Evolutionary conservation across 148 eudicot genomes (phyloP).

Genomic region (Selenicereus undatus): DNA sequence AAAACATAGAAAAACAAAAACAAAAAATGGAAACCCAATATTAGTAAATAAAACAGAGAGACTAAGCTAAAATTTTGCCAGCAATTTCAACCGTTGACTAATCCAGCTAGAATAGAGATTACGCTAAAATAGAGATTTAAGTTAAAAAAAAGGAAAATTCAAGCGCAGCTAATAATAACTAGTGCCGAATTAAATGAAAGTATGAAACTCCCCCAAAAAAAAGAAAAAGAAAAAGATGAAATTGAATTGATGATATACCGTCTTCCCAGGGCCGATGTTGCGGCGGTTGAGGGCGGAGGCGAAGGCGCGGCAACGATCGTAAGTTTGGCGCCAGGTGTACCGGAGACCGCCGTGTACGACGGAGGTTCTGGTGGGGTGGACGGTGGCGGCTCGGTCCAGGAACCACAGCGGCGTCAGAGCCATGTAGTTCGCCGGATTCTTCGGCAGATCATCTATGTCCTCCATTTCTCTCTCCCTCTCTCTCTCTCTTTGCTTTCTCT

Average conservation of each 20-base stretch:
- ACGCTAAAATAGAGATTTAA: too few relatives aligned
- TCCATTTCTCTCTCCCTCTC: constrained; percentile 17
- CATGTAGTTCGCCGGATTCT: constrained; percentile 75
- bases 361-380: constrained; percentile 59
- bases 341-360: constrained; percentile 51
- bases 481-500: background rate
- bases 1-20: too few relatives aligned
- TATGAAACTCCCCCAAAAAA: background rate
- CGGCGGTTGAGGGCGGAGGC: constrained; percentile 69
- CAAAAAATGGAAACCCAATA: too few relatives aligned
- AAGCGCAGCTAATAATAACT: background rate
- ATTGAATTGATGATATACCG: constrained; percentile 37
- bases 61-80: background rate
- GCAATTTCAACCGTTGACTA: background rate
- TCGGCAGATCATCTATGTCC: constrained; percentile 83
- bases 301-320: constrained; percentile 75
- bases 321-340: constrained; percentile 85
- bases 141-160: background rate
- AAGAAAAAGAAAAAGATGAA: background rate
- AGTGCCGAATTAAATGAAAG: background rate
- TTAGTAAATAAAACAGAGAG: background rate
- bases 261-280: constrained; percentile 47
- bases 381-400: constrained; percentile 76
- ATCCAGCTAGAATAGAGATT: background rate
- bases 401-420: constrained; percentile 79